Percentiles rank a stretch among this genome's conserved stretches.
Conservation (phyloP, 306 rosid genomes). For the Pyrus betulifolia region DNA sequence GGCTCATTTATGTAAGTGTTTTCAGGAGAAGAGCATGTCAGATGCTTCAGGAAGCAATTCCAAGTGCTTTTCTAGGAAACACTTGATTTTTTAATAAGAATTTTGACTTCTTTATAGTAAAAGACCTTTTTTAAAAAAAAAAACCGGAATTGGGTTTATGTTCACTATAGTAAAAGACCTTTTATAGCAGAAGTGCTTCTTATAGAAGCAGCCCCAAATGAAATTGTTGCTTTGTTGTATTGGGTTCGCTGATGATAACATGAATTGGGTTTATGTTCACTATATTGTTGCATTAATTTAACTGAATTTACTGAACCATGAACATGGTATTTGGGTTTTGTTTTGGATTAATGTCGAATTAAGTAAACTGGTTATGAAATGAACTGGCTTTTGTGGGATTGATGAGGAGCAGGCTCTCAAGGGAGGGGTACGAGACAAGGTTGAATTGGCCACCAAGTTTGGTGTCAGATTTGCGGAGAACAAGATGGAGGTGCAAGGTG, state of each 20-base stretch:
- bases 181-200: no score
- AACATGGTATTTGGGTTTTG: background rate
- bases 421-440: slow-evolving; percentile 35
- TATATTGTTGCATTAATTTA: no score
- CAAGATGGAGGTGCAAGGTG: slow-evolving; percentile 35
- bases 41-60: background rate
- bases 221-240: no score
- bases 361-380: background rate
- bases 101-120: no score
- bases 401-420: slow-evolving; percentile 22
- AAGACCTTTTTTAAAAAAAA: no score
- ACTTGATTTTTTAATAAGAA: no score
- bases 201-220: no score
- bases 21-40: background rate
- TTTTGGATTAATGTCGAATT: background rate
- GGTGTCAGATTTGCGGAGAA: slow-evolving; percentile 7
- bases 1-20: background rate
- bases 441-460: slow-evolving; percentile 51
- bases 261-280: no score
- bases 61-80: no score
- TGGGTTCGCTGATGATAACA: no score
- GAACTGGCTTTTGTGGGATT: background rate
- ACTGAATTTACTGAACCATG: background rate
- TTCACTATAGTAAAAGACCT: no score
- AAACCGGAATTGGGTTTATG: no score